Conservation (phyloP, 164 flowering plant genomes). For the Stephania japonica region DNA sequence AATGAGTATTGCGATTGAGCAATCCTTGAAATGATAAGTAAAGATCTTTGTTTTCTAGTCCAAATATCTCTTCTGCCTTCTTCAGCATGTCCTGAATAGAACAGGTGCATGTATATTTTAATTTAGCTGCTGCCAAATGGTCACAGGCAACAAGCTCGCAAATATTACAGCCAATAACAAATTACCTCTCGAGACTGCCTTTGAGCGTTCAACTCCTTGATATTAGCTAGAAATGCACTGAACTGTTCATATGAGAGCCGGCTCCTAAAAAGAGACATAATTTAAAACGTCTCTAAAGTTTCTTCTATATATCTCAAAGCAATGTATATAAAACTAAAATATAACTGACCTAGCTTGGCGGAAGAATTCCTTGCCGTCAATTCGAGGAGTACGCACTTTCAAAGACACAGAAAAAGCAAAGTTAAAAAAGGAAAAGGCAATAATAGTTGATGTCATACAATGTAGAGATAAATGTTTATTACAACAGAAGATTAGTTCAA, state of each 20-base stretch:
- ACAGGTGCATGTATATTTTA: background rate
- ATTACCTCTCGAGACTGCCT: slow-evolving; percentile 92
- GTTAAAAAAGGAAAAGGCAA: background rate
- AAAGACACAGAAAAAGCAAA: slow-evolving; percentile 2
- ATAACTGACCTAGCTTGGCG: slow-evolving; percentile 78
- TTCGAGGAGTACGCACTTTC: slow-evolving; percentile 61
- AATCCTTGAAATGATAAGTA: slow-evolving; percentile 78
- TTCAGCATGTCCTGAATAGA: slow-evolving; percentile 69
- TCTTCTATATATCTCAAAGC: background rate
- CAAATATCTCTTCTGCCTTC: slow-evolving; percentile 94
- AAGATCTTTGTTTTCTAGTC: slow-evolving; percentile 81
- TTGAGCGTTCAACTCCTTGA: slow-evolving; percentile 90
- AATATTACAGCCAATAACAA: background rate
- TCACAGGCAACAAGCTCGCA: background rate
- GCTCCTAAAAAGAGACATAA: slow-evolving; percentile 45
- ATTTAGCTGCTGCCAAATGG: background rate
- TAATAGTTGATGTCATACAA: background rate
- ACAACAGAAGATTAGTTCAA: background rate
- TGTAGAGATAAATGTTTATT: background rate
- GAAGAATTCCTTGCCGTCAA: slow-evolving; percentile 97
- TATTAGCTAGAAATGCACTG: slow-evolving; percentile 85
- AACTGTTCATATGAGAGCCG: slow-evolving; percentile 89
- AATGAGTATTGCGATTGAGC: slow-evolving; percentile 62
- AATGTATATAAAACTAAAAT: background rate
- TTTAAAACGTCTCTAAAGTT: background rate